These are phyloP conservation scores for Schizosaccharomyces japonicus DNA, from an alignment of 805 yeast genomes.

Conservation along the genomic window DNA sequence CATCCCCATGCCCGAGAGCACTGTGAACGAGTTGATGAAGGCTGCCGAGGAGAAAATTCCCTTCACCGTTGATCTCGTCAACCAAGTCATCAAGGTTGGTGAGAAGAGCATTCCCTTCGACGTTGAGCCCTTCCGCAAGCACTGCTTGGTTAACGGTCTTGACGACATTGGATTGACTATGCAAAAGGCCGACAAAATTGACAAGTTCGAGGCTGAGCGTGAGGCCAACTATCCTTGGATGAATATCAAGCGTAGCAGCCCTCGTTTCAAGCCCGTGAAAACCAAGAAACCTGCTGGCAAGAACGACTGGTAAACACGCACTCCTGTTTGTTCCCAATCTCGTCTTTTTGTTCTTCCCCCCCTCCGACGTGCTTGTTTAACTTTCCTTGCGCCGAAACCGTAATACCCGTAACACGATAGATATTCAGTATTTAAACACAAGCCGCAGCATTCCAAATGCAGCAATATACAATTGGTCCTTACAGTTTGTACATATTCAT, in stretches of 20 bases:
- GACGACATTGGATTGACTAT: slow-evolving; percentile 92
- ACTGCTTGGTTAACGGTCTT: slow-evolving; percentile 78
- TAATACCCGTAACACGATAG: no score
- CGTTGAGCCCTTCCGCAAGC: slow-evolving; percentile 77
- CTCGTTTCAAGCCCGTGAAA: neutral
- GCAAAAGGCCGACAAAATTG: slow-evolving; percentile 61
- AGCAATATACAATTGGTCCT: no score
- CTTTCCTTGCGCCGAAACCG: no score
- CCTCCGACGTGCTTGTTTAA: neutral
- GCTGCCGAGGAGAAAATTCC: slow-evolving; percentile 49
- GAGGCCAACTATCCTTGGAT: slow-evolving; percentile 66
- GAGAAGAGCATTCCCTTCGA: slow-evolving; percentile 67
- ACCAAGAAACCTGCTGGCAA: neutral
- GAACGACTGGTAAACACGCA: neutral
- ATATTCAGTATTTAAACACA: no score
- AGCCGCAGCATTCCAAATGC: no score
- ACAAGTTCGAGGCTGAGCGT: slow-evolving; percentile 53
- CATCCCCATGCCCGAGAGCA: slow-evolving; percentile 63
- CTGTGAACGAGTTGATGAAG: slow-evolving; percentile 47
- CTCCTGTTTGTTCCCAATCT: no score
- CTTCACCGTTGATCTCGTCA: slow-evolving; percentile 63
- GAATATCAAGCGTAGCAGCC: slow-evolving; percentile 20
- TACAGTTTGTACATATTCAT: no score
- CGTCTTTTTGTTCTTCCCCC: no score
- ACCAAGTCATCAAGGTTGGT: slow-evolving; percentile 54